Base-by-base conservation (phyloP, 306 rosid species). In the Quercus dentata region DNA sequence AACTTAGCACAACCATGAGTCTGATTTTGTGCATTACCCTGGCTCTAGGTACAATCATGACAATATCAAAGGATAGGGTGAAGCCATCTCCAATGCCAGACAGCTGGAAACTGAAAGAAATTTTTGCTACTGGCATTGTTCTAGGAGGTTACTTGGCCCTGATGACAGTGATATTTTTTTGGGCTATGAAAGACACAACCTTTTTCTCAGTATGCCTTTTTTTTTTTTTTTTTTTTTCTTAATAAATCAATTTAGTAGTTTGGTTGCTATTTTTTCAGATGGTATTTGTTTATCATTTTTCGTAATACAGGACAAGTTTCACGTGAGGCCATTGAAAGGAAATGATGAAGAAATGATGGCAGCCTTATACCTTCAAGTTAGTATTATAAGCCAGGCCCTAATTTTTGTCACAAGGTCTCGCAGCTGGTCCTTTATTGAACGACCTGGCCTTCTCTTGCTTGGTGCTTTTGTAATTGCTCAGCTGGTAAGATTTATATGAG, bases 351-450 rank as follows among this genome's bases (percentile, higher is more conserved):
- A 88, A 87, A 96, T 93, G 97, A 96, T 93, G 99, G 97, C 99
- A 56, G 99, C 99, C 4, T 78, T 96, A 14, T 96, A 96, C 88
- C 92, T 96, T 44, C 99, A 96, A 96, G 99, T 96, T 81, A 96
- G 99, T 87, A 96, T 96, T 80, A 88, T 96, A 56, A 96, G 99
- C 74, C 99, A 96, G 83, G 99, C 99, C 51, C 86, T 96, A 27
- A 96, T 96, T 80, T 96, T 96, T 20, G 99, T 96, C 59, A 96
- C 99, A 1, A 89, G 99, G 86, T 96, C 99, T 44, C 98, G 98
- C 59, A 88, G 99, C 88, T 96, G 97, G 97, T 96, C 99, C 69
- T 91, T 44, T 56, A 56, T 87, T 23, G 98, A 96, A 79, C 94
- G 98, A 75, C 99, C 99, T 7, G 98, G 99, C 73, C 83, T 93